Evolutionary conservation across 139 green algal genomes (phyloP).

Genomic region (Nannochloris sp.): DNA sequence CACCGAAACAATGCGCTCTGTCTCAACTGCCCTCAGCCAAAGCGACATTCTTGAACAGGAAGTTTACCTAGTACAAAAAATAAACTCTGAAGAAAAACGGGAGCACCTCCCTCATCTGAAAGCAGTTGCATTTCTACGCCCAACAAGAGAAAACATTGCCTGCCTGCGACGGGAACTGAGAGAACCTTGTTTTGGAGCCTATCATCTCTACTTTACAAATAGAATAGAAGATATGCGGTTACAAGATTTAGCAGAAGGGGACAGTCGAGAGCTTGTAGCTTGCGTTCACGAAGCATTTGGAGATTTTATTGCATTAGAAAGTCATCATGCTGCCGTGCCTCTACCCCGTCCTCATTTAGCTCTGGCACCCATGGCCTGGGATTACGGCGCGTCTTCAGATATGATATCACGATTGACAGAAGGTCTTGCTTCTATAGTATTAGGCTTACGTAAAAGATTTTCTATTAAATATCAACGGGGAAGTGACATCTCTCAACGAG

Average conservation of each 20-base stretch:
- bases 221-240: slow-evolving; percentile 76
- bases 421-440: slow-evolving; percentile 68
- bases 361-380: slow-evolving; percentile 37
- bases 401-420: slow-evolving; percentile 57
- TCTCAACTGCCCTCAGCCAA: slow-evolving; percentile 73
- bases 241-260: slow-evolving; percentile 89
- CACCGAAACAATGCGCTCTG: slow-evolving; percentile 75
- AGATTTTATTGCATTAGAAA: slow-evolving; percentile 77
- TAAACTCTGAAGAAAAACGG: slow-evolving; percentile 46
- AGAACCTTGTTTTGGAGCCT: slow-evolving; percentile 74
- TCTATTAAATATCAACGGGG: slow-evolving; percentile 75
- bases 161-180: slow-evolving; percentile 77
- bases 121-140: slow-evolving; percentile 84
- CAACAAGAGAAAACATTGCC: slow-evolving; percentile 80
- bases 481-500: slow-evolving; percentile 48
- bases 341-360: slow-evolving; percentile 28
- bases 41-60: slow-evolving; percentile 86
- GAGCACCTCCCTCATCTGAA: slow-evolving; percentile 79
- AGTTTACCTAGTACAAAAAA: slow-evolving; percentile 84
- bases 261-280: slow-evolving; percentile 72
- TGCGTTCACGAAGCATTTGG: slow-evolving; percentile 85
- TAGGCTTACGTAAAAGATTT: slow-evolving; percentile 70
- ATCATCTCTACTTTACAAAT: slow-evolving; percentile 90
- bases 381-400: slow-evolving; percentile 40
- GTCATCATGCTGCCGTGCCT: slow-evolving; percentile 76